Base-by-base conservation (phyloP, 192 early-diverging fungal species). In the Mortierella alpina region DNA sequence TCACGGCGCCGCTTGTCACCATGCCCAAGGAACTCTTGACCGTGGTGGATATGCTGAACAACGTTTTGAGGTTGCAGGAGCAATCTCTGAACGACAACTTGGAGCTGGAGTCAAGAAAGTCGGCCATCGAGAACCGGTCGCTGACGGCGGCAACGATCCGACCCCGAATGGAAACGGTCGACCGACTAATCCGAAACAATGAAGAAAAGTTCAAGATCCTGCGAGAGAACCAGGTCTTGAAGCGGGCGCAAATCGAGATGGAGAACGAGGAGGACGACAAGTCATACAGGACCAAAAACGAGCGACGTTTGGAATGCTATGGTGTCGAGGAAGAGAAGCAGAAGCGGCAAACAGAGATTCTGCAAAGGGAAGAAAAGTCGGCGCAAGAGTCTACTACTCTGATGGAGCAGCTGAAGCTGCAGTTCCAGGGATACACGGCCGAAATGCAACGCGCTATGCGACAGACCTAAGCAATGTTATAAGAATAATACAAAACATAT, bases 371-470 rank as follows among this genome's bases (percentile, higher is more conserved):
- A 39, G 68, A 70, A 23, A 70, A 66, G 58, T 66, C 23, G 42
- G 68, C 75, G 14, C 55, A 63, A 17, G 75, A 78, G 13, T 55
- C 49, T 4, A 65, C 68, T 2, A 49, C 62, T 1, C 41, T 59
- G 17, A 70, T 68, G 75, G 68, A 78, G 57, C 51, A 70, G n/a
- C 22, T 78, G 39, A 78, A 71, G 63, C 68, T 59, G n/a, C 68
- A 66, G 46, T 60, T 70, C 42, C 68, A 71, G 41, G 47, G 48
- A 10, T 78, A 78, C 20, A 22, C 49, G 11, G 62, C 68, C 15
- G 75, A 66, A 46, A 50, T 71, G n/a, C 22, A 55, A 2, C 68
- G 71, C 48, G 75, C 75, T 3, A 31, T 77, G 62, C 62, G 68
- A 5, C 14, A 59, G 6, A 77, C 61, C 15, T 70, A 63, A 52